Evolutionary conservation across 257 asterid species (phyloP), one percentile per base, ranked within the genome.

Genomic region (Plantago elongata): DNA sequence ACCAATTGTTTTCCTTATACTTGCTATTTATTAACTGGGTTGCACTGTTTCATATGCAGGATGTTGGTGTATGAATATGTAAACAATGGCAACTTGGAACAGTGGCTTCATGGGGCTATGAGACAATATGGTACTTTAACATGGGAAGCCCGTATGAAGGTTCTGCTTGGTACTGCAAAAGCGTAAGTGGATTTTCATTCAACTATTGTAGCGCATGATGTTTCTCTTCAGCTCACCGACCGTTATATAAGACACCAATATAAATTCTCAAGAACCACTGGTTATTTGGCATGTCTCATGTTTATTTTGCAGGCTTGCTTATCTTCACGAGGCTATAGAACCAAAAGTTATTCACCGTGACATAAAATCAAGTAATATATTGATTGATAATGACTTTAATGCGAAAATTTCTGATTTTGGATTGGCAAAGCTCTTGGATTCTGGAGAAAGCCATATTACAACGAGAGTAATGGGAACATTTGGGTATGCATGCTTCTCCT

Each of bases 401-500:
- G 86, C 93, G 60, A 92, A 92, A 78, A 92, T 89, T 72, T 92
- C 99, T 17, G 97, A 92, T 72, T 92, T 92, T 75, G 99, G 99
- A 52, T 75, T 92, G 84, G 97, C 99, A 18, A 92, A 92, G 88
- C 89, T 92, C 54, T 76, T 92, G 83, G 99, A 51, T 29, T 83
- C 97, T 0, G 95, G 94, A 43, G 95, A 92, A 82, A 92, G 97
- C 73, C 96, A 92, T 77, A 84, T 92, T 60, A 83, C 97, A 7
- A 92, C 99, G 17, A 81, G 99, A 77, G 99, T 92, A 58, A 92
- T 92, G 99, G 99, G 99, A 60, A 92, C 99, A 63, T 92, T 89
- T 62, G 99, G 99, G 99, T 92, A 80, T 42, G 61, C 15, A 12
- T 27, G 30, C 12, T n/a, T 54, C 57, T 18, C 34, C 8, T 51